Conservation (phyloP, 345 rosid species). For the Physaria fendleri region DNA sequence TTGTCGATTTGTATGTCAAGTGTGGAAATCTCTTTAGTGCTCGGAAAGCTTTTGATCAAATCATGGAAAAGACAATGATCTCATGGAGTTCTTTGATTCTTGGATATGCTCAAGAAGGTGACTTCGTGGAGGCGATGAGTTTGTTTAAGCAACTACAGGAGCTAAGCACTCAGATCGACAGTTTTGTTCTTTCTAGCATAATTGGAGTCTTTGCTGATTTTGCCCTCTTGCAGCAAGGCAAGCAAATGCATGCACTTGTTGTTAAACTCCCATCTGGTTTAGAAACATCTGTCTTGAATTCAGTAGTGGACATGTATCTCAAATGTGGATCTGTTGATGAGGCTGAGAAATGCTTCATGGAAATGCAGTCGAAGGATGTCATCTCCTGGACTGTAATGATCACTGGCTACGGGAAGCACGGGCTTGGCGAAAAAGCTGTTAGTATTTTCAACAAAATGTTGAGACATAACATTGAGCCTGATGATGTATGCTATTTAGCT, state of each 20-base stretch:
- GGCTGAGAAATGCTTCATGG: slow-evolving; percentile 49
- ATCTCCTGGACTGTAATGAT: slow-evolving; percentile 91
- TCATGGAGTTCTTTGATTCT: slow-evolving; percentile 73
- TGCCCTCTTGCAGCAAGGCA: slow-evolving; percentile 73
- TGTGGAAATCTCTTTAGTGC: slow-evolving; percentile 52
- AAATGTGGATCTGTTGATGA: slow-evolving; percentile 71
- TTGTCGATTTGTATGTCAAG: slow-evolving; percentile 73
- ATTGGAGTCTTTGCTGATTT: slow-evolving; percentile 80
- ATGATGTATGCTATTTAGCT: slow-evolving; percentile 72
- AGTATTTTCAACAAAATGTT: slow-evolving; percentile 49
- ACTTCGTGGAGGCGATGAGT: slow-evolving; percentile 53
- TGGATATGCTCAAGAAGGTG: slow-evolving; percentile 76
- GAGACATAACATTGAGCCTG: slow-evolving; percentile 49
- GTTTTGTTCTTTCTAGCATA: slow-evolving; percentile 65
- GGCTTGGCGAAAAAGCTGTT: slow-evolving; percentile 63
- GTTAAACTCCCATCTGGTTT: slow-evolving; percentile 58
- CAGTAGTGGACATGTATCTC: slow-evolving; percentile 81
- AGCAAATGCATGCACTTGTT: slow-evolving; percentile 69
- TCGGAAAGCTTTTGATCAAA: slow-evolving; percentile 45
- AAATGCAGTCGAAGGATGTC: slow-evolving; percentile 57
- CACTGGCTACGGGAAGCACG: slow-evolving; percentile 88
- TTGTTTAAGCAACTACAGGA: slow-evolving; percentile 56
- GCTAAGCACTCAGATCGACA: slow-evolving; percentile 38
- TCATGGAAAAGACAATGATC: slow-evolving; percentile 52
- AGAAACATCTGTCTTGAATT: slow-evolving; percentile 60